Percentiles rank a stretch among this genome's conserved stretches.
These are phyloP conservation scores for Nannochloropsis gaditana DNA, from an alignment of 108 stramenopile species.

Conservation along the genomic window DNA sequence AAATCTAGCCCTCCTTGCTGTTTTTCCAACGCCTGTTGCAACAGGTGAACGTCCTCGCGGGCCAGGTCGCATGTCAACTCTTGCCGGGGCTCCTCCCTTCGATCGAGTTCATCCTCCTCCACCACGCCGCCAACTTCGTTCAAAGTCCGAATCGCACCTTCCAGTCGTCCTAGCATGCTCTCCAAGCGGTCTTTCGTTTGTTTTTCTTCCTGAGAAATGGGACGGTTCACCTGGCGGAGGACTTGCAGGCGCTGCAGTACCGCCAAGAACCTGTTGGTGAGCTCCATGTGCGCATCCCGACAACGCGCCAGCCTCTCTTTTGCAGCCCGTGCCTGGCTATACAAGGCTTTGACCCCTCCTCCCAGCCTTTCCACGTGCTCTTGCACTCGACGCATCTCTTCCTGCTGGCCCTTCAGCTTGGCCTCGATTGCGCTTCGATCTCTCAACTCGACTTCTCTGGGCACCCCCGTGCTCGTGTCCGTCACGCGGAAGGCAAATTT, in stretches of 20 bases:
- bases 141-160: not conserved
- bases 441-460: not conserved
- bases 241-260: conserved; percentile 17
- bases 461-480: not conserved
- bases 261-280: not conserved
- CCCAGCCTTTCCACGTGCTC: not conserved
- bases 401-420: not conserved
- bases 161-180: not conserved
- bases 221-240: not conserved
- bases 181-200: not conserved
- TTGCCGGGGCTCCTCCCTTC: not conserved
- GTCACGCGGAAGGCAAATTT: conserved; percentile 11
- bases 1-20: conserved; percentile 12
- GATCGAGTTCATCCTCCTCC: not conserved
- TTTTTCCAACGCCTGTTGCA: conserved; percentile 1
- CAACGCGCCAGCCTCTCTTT: not conserved
- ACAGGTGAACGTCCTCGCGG: not conserved
- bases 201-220: not conserved
- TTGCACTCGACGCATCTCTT: not conserved
- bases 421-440: not conserved
- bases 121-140: not conserved
- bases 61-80: not conserved
- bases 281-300: not conserved
- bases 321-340: not conserved
- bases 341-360: not conserved